phyloP scores from a whole-genome alignment of 164 flowering plant species.

The Umbilicus rupestris region DNA sequence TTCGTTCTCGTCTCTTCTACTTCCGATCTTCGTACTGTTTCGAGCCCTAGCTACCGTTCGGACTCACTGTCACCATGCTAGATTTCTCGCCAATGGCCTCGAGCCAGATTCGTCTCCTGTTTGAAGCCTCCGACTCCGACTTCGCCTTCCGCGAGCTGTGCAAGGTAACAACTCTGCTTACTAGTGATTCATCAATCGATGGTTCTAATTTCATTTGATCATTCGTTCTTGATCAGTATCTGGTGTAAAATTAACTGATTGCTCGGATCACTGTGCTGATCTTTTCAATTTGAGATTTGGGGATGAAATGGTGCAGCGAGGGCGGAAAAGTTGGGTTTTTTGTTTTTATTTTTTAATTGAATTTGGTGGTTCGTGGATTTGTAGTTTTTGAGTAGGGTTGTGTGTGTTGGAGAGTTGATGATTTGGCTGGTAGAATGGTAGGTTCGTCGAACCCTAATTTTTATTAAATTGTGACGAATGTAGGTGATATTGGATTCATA shows the following conservation, averaged over 20 bases:
- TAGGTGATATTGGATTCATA: no score
- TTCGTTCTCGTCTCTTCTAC: not conserved
- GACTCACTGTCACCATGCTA: not conserved
- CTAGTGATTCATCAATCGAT: not conserved
- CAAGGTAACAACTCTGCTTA: not conserved
- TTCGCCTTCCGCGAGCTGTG: constrained; percentile 2
- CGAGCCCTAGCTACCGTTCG: not conserved
- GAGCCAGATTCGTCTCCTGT: constrained; percentile 1
- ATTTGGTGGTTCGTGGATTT: not conserved
- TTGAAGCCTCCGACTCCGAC: not conserved
- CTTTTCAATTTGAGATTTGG: not conserved
- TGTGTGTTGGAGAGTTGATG: no score
- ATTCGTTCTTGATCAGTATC: not conserved
- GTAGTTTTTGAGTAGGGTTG: not conserved
- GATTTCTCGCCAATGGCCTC: not conserved
- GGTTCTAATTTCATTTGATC: not conserved
- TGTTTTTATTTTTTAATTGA: not conserved
- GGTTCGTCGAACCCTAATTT: not conserved
- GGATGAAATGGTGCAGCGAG: not conserved
- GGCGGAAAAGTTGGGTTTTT: no score
- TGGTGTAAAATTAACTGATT: no score
- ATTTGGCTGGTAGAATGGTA: not conserved
- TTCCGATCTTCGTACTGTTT: not conserved
- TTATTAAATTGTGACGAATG: not conserved
- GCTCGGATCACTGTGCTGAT: no score